Base-by-base conservation (phyloP, 306 rosid genomes). In the Morella rubra region DNA sequence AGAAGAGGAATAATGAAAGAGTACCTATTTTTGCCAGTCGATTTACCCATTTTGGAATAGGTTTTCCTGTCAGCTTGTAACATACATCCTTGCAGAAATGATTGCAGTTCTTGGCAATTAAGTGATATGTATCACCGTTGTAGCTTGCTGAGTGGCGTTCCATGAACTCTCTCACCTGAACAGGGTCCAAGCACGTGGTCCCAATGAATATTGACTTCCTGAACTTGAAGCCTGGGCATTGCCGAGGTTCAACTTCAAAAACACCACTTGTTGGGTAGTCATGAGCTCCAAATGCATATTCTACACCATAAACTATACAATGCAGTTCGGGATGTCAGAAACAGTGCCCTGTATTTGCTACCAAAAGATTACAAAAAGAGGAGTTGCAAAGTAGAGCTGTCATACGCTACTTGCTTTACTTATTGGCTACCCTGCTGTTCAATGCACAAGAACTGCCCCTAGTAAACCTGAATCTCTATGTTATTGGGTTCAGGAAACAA, bases 61-160 rank as follows among this genome's bases (percentile, higher is more conserved):
- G 85, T 76, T 96, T 96, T 76, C 98, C 98, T 0, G 99, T 96
- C 60, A 96, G 84, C 85, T 83, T 89, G 89, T 82, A 70, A 79
- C 99, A 96, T 7, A 96, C 86, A 77, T 96, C 99, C 86, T 80
- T 92, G 93, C 98, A 96, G 86, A 96, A 96, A 79, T 96, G 99
- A 81, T 96, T 96, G 80, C 99, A 96, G 76, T 96, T 96, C 90
- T 96, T 96, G 80, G 84, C 97, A 78, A 92, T 96, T 69, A 96
- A 84, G 81, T 96, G 99, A 82, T 96, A 96, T 3, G 93, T 82
- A 84, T 96, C 97, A 0, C 99, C 99, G 8, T 91, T 91, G 86
- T 96, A 96, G 81, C 76, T 88, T 8, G 83, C 81, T 3, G 98
- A 87, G 65, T 87, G 89, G 65, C 84, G 81, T 82, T 92, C 99